Percentiles rank a stretch among this genome's conserved stretches.
These are phyloP conservation scores for Ceratocystis lukuohia DNA, from an alignment of 2,329 filamentous ascomycete genomes.

Conservation along the genomic window DNA sequence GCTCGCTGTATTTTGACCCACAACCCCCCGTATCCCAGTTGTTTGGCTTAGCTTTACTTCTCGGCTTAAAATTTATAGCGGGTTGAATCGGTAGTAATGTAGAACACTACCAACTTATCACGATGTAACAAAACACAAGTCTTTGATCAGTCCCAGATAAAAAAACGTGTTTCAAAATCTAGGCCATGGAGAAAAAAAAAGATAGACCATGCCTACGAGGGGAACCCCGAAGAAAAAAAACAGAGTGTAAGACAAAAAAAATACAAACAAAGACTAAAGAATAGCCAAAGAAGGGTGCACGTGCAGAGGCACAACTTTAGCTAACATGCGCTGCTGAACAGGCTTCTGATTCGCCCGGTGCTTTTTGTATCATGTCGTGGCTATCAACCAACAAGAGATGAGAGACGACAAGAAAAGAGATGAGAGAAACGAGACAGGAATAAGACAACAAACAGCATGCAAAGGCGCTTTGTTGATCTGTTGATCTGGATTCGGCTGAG, in stretches of 20 bases:
- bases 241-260: background rate
- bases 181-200: background rate
- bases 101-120: background rate
- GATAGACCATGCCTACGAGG: background rate
- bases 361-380: background rate
- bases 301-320: background rate
- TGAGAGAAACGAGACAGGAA: background rate
- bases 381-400: background rate
- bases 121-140: background rate
- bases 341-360: background rate
- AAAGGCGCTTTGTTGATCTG: slow-evolving; percentile 1
- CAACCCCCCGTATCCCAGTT: background rate
- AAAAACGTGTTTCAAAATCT: background rate
- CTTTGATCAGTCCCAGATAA: background rate
- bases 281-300: background rate
- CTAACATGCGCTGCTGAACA: background rate
- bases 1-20: no score
- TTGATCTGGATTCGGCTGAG: background rate
- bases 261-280: background rate
- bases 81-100: background rate
- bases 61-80: background rate
- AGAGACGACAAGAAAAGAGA: background rate
- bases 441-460: no score
- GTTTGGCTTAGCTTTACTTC: no score
- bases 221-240: background rate